Conservation (phyloP, 805 yeast species). For the Kluyveromyces aestuarii region DNA sequence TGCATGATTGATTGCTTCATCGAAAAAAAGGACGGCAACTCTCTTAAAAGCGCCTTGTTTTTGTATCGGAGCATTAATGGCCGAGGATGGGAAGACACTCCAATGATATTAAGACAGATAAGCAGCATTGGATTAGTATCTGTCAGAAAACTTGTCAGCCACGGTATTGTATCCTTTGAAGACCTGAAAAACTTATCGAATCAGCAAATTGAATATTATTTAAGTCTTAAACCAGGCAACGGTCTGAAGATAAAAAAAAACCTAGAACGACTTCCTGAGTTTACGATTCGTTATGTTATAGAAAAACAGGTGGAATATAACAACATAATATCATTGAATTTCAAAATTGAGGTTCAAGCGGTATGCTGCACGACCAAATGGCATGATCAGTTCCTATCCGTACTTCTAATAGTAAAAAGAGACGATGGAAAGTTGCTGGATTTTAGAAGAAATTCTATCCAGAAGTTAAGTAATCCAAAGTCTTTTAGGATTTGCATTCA, state of each 20-base stretch:
- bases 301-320: conserved; percentile 7
- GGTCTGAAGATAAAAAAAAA: conserved; percentile 32
- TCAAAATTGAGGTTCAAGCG: conserved; percentile 18
- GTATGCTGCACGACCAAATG: conserved; percentile 18
- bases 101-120: conserved; percentile 38
- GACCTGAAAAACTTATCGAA: conserved; percentile 25
- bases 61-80: conserved; percentile 35
- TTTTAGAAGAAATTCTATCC: conserved; percentile 32
- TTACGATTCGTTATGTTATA: conserved; percentile 19
- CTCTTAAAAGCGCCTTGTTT: conserved; percentile 32
- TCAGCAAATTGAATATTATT: conserved; percentile 32
- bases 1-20: conserved; percentile 38
- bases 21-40: conserved; percentile 33
- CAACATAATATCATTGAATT: conserved; percentile 7
- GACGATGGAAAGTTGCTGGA: conserved; percentile 33
- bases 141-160: conserved; percentile 31
- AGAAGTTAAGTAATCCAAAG: conserved; percentile 18
- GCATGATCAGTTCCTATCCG: conserved; percentile 28
- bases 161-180: conserved; percentile 27
- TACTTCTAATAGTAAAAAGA: conserved; percentile 25
- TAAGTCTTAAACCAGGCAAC: conserved; percentile 34
- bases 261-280: conserved; percentile 30
- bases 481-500: conserved; percentile 22
- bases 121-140: conserved; percentile 37
- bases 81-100: conserved; percentile 42